These are phyloP conservation scores for Clarireedia homoeocarpa DNA, from an alignment of 2,329 filamentous ascomycete genomes.

Conservation along the genomic window DNA sequence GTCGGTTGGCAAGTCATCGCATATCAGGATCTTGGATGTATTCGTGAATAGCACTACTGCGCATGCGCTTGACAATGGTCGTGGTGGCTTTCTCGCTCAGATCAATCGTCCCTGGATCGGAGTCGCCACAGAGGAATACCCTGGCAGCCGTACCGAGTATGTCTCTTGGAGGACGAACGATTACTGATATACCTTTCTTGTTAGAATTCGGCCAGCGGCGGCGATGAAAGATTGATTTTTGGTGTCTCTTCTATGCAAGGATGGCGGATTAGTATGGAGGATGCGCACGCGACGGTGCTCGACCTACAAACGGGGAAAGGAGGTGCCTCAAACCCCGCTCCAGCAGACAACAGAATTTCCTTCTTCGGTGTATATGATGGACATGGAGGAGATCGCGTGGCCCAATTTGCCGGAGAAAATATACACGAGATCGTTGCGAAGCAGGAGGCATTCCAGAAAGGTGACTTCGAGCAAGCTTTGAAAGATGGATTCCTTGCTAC, in stretches of 20 bases:
- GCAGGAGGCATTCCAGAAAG: constrained; percentile 86
- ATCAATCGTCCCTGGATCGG: not conserved
- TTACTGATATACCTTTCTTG: constrained; percentile 13
- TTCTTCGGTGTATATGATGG: constrained; percentile 99
- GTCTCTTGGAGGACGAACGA: not conserved
- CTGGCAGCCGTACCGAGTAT: no score
- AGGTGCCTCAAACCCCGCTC: constrained; percentile 44
- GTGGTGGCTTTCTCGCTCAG: not conserved
- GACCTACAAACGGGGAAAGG: constrained; percentile 64
- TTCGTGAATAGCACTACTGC: not conserved
- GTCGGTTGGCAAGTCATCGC: constrained; percentile 1
- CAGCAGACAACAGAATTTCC: constrained; percentile 65
- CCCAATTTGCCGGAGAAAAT: constrained; percentile 83
- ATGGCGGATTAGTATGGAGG: constrained; percentile 99
- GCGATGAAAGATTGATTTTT: constrained; percentile 88
- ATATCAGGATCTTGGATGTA: not conserved
- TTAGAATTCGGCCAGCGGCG: constrained; percentile 79
- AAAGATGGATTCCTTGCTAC: constrained; percentile 97
- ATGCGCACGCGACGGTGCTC: constrained; percentile 83
- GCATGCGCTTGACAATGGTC: not conserved
- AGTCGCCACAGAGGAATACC: no score
- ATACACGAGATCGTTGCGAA: constrained; percentile 92
- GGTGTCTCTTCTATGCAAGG: constrained; percentile 98
- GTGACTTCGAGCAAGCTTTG: constrained; percentile 88
- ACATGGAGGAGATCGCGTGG: constrained; percentile 94